These are phyloP conservation scores for Hypomyces perniciosus DNA, from an alignment of 2,329 filamentous ascomycete species.

Conservation along the genomic window DNA sequence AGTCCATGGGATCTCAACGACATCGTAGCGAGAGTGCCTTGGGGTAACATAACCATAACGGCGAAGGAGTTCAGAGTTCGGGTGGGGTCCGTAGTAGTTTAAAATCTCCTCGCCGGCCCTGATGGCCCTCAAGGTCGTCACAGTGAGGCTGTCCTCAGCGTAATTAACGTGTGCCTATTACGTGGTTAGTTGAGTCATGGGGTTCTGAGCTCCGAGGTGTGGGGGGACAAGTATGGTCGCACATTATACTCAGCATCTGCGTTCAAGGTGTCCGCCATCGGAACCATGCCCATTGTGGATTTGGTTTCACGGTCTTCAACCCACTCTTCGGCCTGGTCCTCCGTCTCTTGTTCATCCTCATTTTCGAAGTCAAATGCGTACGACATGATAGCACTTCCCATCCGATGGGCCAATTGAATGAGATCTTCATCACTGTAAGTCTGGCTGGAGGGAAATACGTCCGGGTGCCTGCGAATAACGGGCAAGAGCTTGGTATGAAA, in stretches of 20 bases:
- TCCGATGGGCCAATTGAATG: slow-evolving; percentile 59
- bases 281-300: slow-evolving; percentile 75
- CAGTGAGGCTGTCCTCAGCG: slow-evolving; percentile 53
- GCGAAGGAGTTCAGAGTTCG: slow-evolving; percentile 74
- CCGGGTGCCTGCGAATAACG: slow-evolving; percentile 38
- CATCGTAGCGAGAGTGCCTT: slow-evolving; percentile 72
- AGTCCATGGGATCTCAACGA: slow-evolving; percentile 68
- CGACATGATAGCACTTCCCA: slow-evolving; percentile 87
- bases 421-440: slow-evolving; percentile 39
- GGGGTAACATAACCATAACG: slow-evolving; percentile 83
- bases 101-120: slow-evolving; percentile 68
- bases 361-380: slow-evolving; percentile 80
- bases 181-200: background rate
- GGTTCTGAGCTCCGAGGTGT: too few relatives aligned
- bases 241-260: slow-evolving; percentile 85
- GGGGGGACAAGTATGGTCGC: slow-evolving; percentile 18
- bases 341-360: slow-evolving; percentile 50
- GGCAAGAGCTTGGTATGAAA: slow-evolving; percentile 54
- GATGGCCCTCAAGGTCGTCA: slow-evolving; percentile 66
- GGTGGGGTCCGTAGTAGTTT: slow-evolving; percentile 84
- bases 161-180: slow-evolving; percentile 49
- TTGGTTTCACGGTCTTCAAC: slow-evolving; percentile 56
- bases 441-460: slow-evolving; percentile 36
- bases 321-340: slow-evolving; percentile 59
- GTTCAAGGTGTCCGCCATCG: slow-evolving; percentile 84